Percentiles rank a stretch among this genome's conserved stretches.
Evolutionary conservation across 306 rosid genomes (phyloP).

Genomic region (Cicer chorassanicum): DNA sequence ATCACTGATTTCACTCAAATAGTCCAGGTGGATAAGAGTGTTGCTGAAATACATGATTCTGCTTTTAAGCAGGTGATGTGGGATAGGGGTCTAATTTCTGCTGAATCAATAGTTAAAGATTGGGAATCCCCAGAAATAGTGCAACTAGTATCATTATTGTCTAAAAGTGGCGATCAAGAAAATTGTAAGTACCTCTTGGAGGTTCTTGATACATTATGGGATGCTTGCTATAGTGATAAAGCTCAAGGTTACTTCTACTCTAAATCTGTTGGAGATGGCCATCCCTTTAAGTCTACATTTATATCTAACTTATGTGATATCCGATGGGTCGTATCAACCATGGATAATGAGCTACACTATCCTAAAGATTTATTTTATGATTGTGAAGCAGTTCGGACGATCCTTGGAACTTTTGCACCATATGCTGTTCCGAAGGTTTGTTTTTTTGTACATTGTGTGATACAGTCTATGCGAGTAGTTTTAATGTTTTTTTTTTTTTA

Average conservation of each 20-base stretch:
- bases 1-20: constrained; percentile 74
- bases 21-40: constrained; percentile 68
- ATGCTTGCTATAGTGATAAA: constrained; percentile 75
- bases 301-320: constrained; percentile 67
- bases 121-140: constrained; percentile 87
- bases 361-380: constrained; percentile 78
- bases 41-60: constrained; percentile 55
- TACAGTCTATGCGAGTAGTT: background rate
- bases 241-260: constrained; percentile 55
- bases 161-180: constrained; percentile 60
- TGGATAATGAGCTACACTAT: constrained; percentile 73
- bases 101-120: constrained; percentile 66
- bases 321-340: constrained; percentile 72
- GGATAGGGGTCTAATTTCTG: constrained; percentile 68
- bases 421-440: constrained; percentile 93
- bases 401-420: constrained; percentile 80
- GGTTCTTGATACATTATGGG: constrained; percentile 86
- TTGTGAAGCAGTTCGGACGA: constrained; percentile 72
- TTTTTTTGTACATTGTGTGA: constrained; percentile 27
- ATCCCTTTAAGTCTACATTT: constrained; percentile 73
- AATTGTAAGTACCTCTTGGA: constrained; percentile 73
- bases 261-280: constrained; percentile 54
- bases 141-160: constrained; percentile 61
- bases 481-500: constrained; percentile 3
- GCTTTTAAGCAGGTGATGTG: constrained; percentile 53